phyloP scores from a whole-genome alignment of 2,329 filamentous ascomycete genomes.

The Balansia obtecta region DNA sequence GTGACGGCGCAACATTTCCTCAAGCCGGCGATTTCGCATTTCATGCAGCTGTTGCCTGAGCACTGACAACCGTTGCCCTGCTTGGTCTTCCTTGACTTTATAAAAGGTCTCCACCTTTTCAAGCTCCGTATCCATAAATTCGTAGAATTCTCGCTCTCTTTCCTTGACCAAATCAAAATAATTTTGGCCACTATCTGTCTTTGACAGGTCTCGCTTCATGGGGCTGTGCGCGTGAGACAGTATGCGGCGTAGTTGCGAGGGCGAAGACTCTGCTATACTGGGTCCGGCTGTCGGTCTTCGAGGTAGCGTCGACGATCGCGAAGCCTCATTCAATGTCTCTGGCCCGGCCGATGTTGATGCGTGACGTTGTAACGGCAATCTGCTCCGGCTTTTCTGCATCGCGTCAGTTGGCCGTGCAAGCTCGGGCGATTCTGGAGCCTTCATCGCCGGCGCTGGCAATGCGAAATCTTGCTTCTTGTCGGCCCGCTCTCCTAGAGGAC shows the following conservation, averaged over 20 bases:
- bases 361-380: constrained; percentile 22
- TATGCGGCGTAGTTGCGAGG: constrained; percentile 22
- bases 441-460: constrained; percentile 41
- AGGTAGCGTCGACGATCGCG: constrained; percentile 6
- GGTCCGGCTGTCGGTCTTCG: constrained; percentile 6
- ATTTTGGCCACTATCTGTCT: constrained; percentile 30
- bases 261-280: constrained; percentile 10
- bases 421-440: constrained; percentile 19
- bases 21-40: constrained; percentile 73
- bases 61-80: constrained; percentile 54
- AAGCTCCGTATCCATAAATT: constrained; percentile 71
- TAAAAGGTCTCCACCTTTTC: constrained; percentile 92
- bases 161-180: constrained; percentile 52
- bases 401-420: constrained; percentile 10
- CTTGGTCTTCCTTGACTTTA: constrained; percentile 74
- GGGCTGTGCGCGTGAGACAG: constrained; percentile 18
- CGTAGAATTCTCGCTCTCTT: constrained; percentile 73
- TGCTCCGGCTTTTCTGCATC: constrained; percentile 11
- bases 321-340: constrained; percentile 3
- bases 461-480: constrained; percentile 28
- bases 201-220: constrained; percentile 10
- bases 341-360: constrained; percentile 18
- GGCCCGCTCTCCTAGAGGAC: constrained; percentile 6
- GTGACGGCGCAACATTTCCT: constrained; percentile 47
- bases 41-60: constrained; percentile 81